phyloP scores from a whole-genome alignment of 495 filamentous ascomycete species.

The Glarea lozoyensis region DNA sequence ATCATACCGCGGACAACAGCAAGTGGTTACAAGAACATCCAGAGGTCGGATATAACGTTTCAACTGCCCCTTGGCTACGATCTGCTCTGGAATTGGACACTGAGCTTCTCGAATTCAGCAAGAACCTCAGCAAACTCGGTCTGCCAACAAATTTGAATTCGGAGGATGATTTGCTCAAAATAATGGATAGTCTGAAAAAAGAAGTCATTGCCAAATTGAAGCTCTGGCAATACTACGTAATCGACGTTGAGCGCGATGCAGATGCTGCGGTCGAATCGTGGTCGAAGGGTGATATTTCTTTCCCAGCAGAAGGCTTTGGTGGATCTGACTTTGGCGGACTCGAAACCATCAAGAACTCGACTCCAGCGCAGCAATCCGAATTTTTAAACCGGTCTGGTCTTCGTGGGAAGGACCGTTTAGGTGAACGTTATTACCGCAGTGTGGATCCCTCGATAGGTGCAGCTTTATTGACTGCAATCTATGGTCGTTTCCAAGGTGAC shows the following conservation, averaged over 20 bases:
- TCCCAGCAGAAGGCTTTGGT: conserved; percentile 34
- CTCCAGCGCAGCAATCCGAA: conserved; percentile 51
- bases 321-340: conserved; percentile 37
- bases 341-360: conserved; percentile 45
- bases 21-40: conserved; percentile 91
- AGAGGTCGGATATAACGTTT: conserved; percentile 90
- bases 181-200: conserved; percentile 79
- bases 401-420: conserved; percentile 57
- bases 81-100: conserved; percentile 82
- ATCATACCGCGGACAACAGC: conserved; percentile 95
- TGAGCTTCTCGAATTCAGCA: conserved; percentile 68
- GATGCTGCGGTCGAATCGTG: conserved; percentile 62
- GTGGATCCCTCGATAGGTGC: conserved; percentile 61
- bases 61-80: conserved; percentile 88
- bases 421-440: conserved; percentile 64
- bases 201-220: conserved; percentile 65
- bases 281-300: conserved; percentile 43
- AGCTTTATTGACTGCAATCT: conserved; percentile 56
- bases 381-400: conserved; percentile 52
- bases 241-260: conserved; percentile 68
- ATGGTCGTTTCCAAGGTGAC: conserved; percentile 55
- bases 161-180: conserved; percentile 63
- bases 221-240: conserved; percentile 89
- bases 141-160: conserved; percentile 65
- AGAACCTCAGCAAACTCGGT: conserved; percentile 54